phyloP scores from a whole-genome alignment of 805 yeast species.

The Schwanniomyces vanrijiae region DNA sequence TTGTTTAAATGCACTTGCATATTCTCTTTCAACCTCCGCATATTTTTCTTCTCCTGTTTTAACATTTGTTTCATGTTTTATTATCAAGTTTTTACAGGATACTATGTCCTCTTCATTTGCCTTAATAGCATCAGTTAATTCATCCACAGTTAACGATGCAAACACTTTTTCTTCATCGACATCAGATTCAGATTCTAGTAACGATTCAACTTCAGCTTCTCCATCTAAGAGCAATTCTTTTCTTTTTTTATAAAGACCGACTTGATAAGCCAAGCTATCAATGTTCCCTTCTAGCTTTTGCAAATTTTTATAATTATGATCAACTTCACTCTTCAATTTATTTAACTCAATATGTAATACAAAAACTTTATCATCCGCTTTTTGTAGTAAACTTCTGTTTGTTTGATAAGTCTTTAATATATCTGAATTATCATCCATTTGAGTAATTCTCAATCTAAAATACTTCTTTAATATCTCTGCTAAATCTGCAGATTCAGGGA shows the following conservation, averaged over 20 bases:
- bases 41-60: conserved; percentile 18
- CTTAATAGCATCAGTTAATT: conserved; percentile 6
- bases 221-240: conserved; percentile 5
- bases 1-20: conserved; percentile 8
- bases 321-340: conserved; percentile 19
- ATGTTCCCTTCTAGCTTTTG: conserved; percentile 5
- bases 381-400: conserved; percentile 13
- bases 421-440: conserved; percentile 20
- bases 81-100: conserved; percentile 1
- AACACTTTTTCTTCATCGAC: conserved; percentile 7
- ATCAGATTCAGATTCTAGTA: conserved; percentile 9
- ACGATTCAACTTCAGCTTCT: conserved; percentile 1
- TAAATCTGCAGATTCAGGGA: conserved; percentile 77
- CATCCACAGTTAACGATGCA: conserved; percentile 2
- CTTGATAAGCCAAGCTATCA: conserved; percentile 7
- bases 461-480: conserved; percentile 60
- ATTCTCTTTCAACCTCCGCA: conserved; percentile 14
- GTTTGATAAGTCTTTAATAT: conserved; percentile 18
- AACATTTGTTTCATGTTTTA: conserved; percentile 11
- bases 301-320: conserved; percentile 7
- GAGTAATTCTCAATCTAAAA: conserved; percentile 44
- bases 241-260: conserved; percentile 6
- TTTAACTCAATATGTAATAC: conserved; percentile 15
- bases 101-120: conserved; percentile 11
- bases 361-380: conserved; percentile 15